A percentile compares a stretch with the other conserved stretches of the same genome.
Evolutionary conservation across 1,284 basidiomycete species (phyloP).

Genomic region (Bjerkandera adusta): DNA sequence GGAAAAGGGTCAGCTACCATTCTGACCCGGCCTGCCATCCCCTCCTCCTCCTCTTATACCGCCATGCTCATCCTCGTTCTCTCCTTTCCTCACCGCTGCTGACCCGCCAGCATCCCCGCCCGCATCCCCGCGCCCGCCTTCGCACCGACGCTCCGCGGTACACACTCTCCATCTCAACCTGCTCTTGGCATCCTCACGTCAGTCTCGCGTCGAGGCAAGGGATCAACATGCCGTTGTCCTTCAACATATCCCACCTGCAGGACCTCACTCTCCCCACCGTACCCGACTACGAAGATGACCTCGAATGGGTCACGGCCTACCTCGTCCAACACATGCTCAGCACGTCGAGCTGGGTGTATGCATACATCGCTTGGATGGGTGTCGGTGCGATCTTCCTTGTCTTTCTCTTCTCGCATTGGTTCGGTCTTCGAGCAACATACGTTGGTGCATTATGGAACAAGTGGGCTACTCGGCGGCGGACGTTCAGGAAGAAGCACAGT

Average conservation of each 20-base stretch:
- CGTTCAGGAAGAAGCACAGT: constrained; percentile 42
- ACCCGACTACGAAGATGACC: constrained; percentile 42
- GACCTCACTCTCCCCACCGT: constrained; percentile 39
- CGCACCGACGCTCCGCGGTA: too few species aligned
- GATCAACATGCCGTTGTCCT: background rate
- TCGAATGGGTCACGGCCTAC: constrained; percentile 56
- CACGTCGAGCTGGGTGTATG: constrained; percentile 50
- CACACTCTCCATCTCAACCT: too few species aligned
- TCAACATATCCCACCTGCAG: too few species aligned
- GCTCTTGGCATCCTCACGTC: too few species aligned
- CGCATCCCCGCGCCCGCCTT: too few species aligned
- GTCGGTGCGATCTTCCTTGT: constrained; percentile 40
- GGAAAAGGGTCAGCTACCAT: too few species aligned
- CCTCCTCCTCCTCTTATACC: too few species aligned
- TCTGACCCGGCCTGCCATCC: too few species aligned
- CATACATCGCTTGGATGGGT: constrained; percentile 52
- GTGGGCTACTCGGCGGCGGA: constrained; percentile 53
- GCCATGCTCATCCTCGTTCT: too few species aligned
- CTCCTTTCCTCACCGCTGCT: too few species aligned
- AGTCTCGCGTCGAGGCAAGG: background rate
- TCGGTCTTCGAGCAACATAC: constrained; percentile 38
- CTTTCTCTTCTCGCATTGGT: constrained; percentile 40
- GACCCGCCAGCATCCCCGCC: too few species aligned
- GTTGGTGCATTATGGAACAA: constrained; percentile 51
- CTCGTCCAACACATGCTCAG: constrained; percentile 52